Evolutionary conservation across 352 stramenopile species (phyloP).

Genomic region (Globisporangium camurandrum): DNA sequence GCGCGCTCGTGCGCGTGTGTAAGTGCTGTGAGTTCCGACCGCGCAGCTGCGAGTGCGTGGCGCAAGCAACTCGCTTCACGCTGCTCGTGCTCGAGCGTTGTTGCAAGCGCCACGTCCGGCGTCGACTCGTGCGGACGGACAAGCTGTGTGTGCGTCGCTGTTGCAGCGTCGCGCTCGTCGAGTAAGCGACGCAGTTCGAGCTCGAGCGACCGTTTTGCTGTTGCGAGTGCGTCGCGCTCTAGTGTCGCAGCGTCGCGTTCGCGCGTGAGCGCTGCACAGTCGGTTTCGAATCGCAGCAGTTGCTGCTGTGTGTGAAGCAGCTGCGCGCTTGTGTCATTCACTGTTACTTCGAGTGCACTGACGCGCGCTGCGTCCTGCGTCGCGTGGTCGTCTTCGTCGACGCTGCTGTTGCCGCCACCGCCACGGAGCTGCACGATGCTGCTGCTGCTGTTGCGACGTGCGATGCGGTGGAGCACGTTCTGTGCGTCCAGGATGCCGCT

Average conservation of each 20-base stretch:
- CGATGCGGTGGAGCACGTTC: not conserved
- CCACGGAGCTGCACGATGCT: slow-evolving; percentile 10
- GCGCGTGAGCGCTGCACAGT: slow-evolving; percentile 8
- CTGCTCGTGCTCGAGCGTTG: slow-evolving; percentile 5
- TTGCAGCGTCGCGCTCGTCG: slow-evolving; percentile 6
- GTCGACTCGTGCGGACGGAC: slow-evolving; percentile 2
- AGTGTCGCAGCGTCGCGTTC: slow-evolving; percentile 25
- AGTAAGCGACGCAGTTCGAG: not conserved
- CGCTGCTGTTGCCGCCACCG: not conserved
- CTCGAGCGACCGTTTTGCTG: slow-evolving; percentile 3
- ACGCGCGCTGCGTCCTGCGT: too few species aligned
- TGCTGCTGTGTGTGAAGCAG: too few species aligned
- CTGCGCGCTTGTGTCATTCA: too few species aligned
- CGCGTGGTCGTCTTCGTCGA: not conserved
- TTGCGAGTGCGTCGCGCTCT: slow-evolving; percentile 16
- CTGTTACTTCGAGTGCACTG: too few species aligned
- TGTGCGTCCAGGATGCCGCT: not conserved
- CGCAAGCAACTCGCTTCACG: slow-evolving; percentile 1
- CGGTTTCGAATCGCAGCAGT: too few species aligned
- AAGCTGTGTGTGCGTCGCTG: slow-evolving; percentile 1
- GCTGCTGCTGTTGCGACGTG: slow-evolving; percentile 6
- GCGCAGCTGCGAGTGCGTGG: slow-evolving; percentile 1
- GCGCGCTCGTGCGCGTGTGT: slow-evolving; percentile 13
- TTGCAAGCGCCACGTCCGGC: not conserved
- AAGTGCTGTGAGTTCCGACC: slow-evolving; percentile 9